Evolutionary conservation across 768 basidiomycete species (phyloP).

Genomic region (Leccinum disarticulatum): DNA sequence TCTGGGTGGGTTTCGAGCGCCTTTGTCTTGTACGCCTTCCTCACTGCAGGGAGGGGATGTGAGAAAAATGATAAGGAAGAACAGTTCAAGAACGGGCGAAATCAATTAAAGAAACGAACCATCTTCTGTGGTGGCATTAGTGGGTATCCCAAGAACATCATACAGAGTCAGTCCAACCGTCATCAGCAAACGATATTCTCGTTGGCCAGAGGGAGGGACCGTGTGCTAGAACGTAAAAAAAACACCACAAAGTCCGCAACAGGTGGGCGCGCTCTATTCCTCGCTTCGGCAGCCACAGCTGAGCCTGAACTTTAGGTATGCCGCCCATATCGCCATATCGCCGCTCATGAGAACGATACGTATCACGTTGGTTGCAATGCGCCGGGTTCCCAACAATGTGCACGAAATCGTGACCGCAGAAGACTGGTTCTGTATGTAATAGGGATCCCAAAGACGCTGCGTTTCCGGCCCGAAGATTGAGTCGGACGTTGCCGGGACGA

Average conservation of each 20-base stretch:
- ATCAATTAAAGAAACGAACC: slow-evolving; percentile 33
- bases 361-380: background rate
- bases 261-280: background rate
- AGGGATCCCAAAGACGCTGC: background rate
- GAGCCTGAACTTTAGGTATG: background rate
- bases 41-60: slow-evolving; percentile 37
- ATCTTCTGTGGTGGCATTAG: slow-evolving; percentile 50
- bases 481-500: background rate
- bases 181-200: slow-evolving; percentile 21
- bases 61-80: background rate
- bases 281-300: background rate
- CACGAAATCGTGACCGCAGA: background rate
- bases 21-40: slow-evolving; percentile 64
- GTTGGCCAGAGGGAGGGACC: background rate
- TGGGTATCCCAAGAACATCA: slow-evolving; percentile 46
- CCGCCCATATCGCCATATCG: background rate
- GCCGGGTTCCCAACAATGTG: background rate
- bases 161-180: slow-evolving; percentile 37
- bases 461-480: background rate
- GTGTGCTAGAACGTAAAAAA: background rate
- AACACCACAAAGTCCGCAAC: slow-evolving; percentile 1
- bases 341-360: background rate
- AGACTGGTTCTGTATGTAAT: background rate
- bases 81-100: background rate
- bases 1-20: slow-evolving; percentile 75